Conservation (phyloP, 2,329 filamentous ascomycete genomes). For the Acrodontium crateriforme region DNA sequence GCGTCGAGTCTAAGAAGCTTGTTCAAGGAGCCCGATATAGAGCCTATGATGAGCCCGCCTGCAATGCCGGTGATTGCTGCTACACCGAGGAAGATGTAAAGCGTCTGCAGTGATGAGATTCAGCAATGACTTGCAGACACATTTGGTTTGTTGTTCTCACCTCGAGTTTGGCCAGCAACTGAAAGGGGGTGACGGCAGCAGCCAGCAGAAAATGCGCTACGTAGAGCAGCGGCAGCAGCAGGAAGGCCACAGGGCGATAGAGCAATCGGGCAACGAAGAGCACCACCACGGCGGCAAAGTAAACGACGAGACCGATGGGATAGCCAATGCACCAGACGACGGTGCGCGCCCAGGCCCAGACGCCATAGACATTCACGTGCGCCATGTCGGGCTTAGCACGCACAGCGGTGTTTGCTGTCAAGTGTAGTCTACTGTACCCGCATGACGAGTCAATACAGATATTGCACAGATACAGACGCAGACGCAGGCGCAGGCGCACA, state of each 20-base stretch:
- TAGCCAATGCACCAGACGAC: conserved; percentile 7
- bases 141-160: conserved; percentile 23
- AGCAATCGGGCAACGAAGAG: conserved; percentile 33
- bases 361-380: no score
- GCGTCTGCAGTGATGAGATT: conserved; percentile 24
- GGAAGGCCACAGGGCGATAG: conserved; percentile 31
- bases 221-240: conserved; percentile 38
- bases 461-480: no score
- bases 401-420: no score
- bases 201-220: conserved; percentile 30
- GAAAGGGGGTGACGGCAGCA: conserved; percentile 35
- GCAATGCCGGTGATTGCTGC: conserved; percentile 54
- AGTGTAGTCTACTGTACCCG: no score
- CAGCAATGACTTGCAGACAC: conserved; percentile 1
- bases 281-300: conserved; percentile 25
- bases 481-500: no score
- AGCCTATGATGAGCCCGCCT: conserved; percentile 46
- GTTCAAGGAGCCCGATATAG: conserved; percentile 35
- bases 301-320: conserved; percentile 26
- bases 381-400: no score
- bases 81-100: conserved; percentile 47
- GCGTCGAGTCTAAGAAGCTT: conserved; percentile 11
- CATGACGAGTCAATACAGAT: no score
- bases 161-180: conserved; percentile 40
- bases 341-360: no score